Percentiles rank a stretch among this genome's conserved stretches.
These are phyloP conservation scores for Lactifluus subvellereus DNA, from an alignment of 768 basidiomycete genomes.

Conservation along the genomic window DNA sequence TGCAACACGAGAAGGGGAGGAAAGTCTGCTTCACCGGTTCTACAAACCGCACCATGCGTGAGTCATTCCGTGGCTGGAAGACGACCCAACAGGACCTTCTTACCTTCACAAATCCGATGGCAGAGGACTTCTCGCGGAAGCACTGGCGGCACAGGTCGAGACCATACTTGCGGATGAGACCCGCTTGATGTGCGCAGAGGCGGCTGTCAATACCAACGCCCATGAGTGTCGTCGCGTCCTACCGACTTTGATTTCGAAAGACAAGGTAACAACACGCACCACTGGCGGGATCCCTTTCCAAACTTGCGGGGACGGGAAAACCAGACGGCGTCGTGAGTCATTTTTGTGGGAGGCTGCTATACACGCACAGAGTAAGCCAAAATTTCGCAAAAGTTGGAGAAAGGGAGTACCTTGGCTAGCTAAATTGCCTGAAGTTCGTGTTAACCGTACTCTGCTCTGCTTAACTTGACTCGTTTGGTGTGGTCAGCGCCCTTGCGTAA, in stretches of 20 bases:
- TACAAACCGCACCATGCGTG: not conserved
- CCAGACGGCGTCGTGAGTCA: conserved; percentile 99
- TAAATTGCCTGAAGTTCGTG: conserved; percentile 19
- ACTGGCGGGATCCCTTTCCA: conserved; percentile 94
- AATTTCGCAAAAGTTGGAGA: conserved; percentile 3
- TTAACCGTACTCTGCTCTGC: not conserved
- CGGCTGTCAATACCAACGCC: conserved; percentile 47
- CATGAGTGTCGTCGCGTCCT: conserved; percentile 10
- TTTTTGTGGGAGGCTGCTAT: conserved; percentile 37
- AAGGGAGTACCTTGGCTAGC: conserved; percentile 6
- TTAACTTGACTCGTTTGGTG: not conserved
- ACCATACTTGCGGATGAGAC: conserved; percentile 96
- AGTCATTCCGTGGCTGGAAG: not conserved
- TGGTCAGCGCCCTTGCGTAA: conserved; percentile 4
- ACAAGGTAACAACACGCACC: conserved; percentile 44
- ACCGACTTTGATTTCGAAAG: not conserved
- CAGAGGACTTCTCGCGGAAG: conserved; percentile 92
- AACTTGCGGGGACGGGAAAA: conserved; percentile 92
- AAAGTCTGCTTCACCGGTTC: conserved; percentile 14
- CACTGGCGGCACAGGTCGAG: conserved; percentile 97
- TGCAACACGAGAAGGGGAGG: not conserved
- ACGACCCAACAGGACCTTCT: conserved; percentile 28
- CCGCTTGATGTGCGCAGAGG: conserved; percentile 94
- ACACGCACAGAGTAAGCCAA: conserved; percentile 2
- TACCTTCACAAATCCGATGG: conserved; percentile 95